A percentile compares a stretch with the other conserved stretches of the same genome.
These are phyloP conservation scores for Arachis hypogaea DNA, from an alignment of 306 rosid genomes.

Conservation along the genomic window DNA sequence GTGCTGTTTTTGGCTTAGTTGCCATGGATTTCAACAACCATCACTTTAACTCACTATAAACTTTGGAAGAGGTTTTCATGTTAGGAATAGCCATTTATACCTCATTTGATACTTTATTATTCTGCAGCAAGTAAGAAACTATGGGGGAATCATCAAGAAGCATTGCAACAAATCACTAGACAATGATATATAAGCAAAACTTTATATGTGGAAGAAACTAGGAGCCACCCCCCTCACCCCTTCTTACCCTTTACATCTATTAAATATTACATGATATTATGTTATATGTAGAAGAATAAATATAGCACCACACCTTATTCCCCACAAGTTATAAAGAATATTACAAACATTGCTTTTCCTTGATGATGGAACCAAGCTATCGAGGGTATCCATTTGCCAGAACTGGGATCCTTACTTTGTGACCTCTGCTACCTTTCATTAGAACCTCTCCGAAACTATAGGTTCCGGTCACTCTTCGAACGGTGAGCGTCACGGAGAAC, in stretches of 20 bases:
- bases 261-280: conserved; percentile 36
- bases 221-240: conserved; percentile 53
- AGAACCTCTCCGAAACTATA: conserved; percentile 90
- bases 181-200: conserved; percentile 58
- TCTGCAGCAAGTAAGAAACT: conserved; percentile 33
- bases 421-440: conserved; percentile 93
- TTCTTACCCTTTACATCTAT: conserved; percentile 75
- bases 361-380: conserved; percentile 53
- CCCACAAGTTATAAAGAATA: conserved; percentile 95
- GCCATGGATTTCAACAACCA: no score
- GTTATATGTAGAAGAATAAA: conserved; percentile 48
- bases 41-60: no score
- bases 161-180: conserved; percentile 47
- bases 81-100: conserved; percentile 4
- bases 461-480: conserved; percentile 66
- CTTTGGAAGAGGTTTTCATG: no score
- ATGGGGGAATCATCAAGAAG: conserved; percentile 36
- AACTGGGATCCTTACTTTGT: conserved; percentile 95
- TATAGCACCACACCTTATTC: conserved; percentile 74
- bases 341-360: conserved; percentile 60
- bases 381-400: conserved; percentile 79
- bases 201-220: conserved; percentile 65
- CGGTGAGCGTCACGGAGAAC: conserved; percentile 70
- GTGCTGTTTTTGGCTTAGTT: no score
- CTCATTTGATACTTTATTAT: conserved; percentile 33